Percentiles rank a stretch among this genome's conserved stretches.
phyloP scores from a whole-genome alignment of 257 asterid genomes.

The Nicotiana noctiflora region DNA sequence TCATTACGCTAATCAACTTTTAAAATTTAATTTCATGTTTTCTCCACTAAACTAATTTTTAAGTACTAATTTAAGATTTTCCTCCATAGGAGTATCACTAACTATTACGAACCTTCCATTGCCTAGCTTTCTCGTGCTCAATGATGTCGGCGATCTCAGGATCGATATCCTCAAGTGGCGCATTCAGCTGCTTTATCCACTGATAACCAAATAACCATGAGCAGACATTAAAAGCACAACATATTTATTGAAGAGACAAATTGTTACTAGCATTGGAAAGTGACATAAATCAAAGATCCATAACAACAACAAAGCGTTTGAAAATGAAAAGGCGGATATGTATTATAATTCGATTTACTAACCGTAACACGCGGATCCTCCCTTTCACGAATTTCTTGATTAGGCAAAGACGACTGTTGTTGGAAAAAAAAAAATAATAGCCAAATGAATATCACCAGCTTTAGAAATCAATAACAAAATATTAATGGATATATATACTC shows the following conservation, averaged over 20 bases:
- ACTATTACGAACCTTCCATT: constrained; percentile 71
- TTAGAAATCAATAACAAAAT: neutral
- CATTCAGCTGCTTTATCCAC: constrained; percentile 84
- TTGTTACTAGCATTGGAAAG: neutral
- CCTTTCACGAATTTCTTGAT: constrained; percentile 41
- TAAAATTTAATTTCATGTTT: neutral
- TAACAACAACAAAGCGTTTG: neutral
- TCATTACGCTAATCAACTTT: neutral
- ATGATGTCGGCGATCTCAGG: constrained; percentile 82
- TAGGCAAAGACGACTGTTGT: constrained; percentile 55
- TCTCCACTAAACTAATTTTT: neutral
- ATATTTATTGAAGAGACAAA: neutral
- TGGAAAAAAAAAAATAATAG: neutral
- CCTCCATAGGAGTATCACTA: neutral
- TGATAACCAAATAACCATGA: constrained; percentile 19
- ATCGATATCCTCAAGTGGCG: constrained; percentile 72
- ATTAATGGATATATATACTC: too few species aligned
- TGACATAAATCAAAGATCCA: neutral
- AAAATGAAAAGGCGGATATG: neutral
- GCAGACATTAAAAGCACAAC: neutral
- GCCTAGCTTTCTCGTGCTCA: constrained; percentile 92
- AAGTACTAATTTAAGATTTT: neutral
- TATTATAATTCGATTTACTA: constrained; percentile 2
- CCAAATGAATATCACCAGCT: neutral
- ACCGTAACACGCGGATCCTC: constrained; percentile 59